phyloP scores from a whole-genome alignment of 495 filamentous ascomycete genomes.

The Aspergillus wentii region DNA sequence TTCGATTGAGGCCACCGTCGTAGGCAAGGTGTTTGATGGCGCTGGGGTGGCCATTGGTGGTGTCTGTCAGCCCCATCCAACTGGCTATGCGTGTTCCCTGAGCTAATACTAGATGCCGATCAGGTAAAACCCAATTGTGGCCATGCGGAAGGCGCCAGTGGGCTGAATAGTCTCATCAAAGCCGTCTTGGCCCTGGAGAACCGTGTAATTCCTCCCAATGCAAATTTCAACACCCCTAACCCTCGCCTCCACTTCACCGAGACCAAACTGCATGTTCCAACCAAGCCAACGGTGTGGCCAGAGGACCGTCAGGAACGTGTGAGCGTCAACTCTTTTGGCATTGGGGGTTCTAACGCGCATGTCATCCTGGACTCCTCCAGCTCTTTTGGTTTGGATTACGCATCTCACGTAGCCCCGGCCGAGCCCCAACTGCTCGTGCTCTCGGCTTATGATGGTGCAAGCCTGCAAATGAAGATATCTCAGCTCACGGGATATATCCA shows the following conservation, averaged over 20 bases:
- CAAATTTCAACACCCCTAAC: conserved; percentile 23
- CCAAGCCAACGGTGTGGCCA: conserved; percentile 25
- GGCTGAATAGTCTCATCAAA: conserved; percentile 31
- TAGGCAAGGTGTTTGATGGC: conserved; percentile 36
- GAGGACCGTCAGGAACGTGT: conserved; percentile 10
- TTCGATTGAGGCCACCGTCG: conserved; percentile 36
- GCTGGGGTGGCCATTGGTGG: conserved; percentile 1
- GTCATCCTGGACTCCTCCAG: conserved; percentile 20
- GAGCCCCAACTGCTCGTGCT: conserved; percentile 1
- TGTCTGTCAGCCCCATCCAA: too few species aligned
- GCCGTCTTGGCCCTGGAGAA: conserved; percentile 25
- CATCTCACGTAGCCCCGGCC: background rate
- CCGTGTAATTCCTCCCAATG: conserved; percentile 26
- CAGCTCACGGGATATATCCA: background rate
- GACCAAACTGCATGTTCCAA: conserved; percentile 18
- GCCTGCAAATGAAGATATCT: background rate
- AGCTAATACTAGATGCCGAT: conserved; percentile 17
- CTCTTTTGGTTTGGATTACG: conserved; percentile 6
- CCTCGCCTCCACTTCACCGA: conserved; percentile 22
- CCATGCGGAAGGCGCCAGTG: conserved; percentile 22
- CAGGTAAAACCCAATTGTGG: conserved; percentile 35
- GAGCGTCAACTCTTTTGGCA: conserved; percentile 31
- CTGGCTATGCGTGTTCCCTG: conserved; percentile 1
- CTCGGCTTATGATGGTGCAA: background rate
- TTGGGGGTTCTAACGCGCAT: conserved; percentile 27